These are phyloP conservation scores for Penicillium glabrum DNA, from an alignment of 2,329 filamentous ascomycete genomes.

Conservation along the genomic window DNA sequence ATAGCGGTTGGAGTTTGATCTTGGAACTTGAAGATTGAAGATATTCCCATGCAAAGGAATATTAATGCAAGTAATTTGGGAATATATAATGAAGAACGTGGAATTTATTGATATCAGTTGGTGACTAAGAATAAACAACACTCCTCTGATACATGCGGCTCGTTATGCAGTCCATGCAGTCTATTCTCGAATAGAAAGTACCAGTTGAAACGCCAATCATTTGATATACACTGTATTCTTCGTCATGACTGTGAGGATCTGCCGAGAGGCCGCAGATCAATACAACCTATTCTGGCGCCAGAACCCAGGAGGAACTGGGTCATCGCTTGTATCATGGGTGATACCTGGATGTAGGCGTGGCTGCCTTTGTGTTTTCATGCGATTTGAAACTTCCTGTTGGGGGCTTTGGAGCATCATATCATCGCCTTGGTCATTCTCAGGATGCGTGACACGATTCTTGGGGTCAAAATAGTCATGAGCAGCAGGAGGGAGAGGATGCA, in stretches of 20 bases:
- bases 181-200: not conserved
- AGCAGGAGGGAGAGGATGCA: not conserved
- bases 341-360: not conserved
- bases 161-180: not conserved
- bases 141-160: not conserved
- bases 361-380: not conserved
- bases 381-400: not conserved
- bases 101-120: no score
- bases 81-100: no score
- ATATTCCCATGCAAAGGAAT: no score
- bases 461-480: not conserved
- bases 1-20: no score
- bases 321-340: not conserved
- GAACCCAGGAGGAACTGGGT: conserved; percentile 9
- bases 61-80: no score
- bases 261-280: conserved; percentile 4
- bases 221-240: not conserved
- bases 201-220: not conserved
- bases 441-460: not conserved
- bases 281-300: conserved; percentile 29
- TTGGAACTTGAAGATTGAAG: no score
- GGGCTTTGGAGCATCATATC: not conserved
- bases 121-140: not conserved
- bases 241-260: not conserved
- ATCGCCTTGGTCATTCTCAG: not conserved